Percentiles rank a stretch among this genome's conserved stretches.
phyloP scores from a whole-genome alignment of 192 early-diverging fungal species.

The Gigaspora rosea region DNA sequence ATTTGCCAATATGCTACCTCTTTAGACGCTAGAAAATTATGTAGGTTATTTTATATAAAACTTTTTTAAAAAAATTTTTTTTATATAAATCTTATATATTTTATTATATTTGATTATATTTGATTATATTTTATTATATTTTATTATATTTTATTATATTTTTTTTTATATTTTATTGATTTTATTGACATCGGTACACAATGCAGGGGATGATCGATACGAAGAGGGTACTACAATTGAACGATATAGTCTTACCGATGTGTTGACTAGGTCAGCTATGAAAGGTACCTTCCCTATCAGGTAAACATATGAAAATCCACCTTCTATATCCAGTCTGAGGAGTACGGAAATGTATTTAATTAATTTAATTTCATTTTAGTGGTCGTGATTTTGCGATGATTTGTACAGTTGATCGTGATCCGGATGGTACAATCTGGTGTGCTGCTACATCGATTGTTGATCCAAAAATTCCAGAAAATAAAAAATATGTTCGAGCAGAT shows the following conservation, averaged over 20 bases:
- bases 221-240: slow-evolving; percentile 50
- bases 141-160: too few relatives aligned
- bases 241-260: slow-evolving; percentile 53
- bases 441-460: slow-evolving; percentile 53
- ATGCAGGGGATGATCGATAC: slow-evolving; percentile 54
- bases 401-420: slow-evolving; percentile 53
- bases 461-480: slow-evolving; percentile 46
- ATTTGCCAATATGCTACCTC: slow-evolving; percentile 51
- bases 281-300: slow-evolving; percentile 41
- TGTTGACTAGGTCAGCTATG: slow-evolving; percentile 44
- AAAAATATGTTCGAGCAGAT: slow-evolving; percentile 47
- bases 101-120: too few relatives aligned
- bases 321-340: background rate
- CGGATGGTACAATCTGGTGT: slow-evolving; percentile 44
- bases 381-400: slow-evolving; percentile 51
- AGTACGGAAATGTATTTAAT: background rate
- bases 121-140: too few relatives aligned
- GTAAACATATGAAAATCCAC: slow-evolving; percentile 27
- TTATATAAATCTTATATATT: too few relatives aligned
- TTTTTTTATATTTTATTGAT: too few relatives aligned
- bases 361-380: slow-evolving; percentile 35
- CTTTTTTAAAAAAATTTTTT: background rate
- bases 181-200: background rate
- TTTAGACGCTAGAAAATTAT: slow-evolving; percentile 45
- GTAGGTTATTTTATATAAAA: background rate